Conservation (phyloP, 2,329 filamentous ascomycete species). For the Aureobasidium sp. region DNA sequence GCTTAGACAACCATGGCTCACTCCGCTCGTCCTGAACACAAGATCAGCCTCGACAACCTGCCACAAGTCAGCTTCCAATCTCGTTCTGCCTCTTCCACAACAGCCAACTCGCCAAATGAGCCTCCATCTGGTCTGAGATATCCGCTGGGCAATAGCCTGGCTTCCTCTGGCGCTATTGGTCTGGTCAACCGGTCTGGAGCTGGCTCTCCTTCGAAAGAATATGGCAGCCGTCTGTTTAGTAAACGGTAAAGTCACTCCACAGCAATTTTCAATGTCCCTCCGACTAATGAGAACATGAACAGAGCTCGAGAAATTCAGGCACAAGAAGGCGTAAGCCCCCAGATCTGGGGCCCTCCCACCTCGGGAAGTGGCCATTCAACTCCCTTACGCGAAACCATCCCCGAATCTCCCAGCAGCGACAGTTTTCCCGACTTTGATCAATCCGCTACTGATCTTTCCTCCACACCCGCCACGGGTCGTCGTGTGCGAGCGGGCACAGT, state of each 20-base stretch:
- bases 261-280: not conserved
- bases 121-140: conserved; percentile 60
- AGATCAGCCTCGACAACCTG: conserved; percentile 77
- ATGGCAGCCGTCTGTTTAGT: conserved; percentile 74
- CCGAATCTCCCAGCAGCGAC: conserved; percentile 86
- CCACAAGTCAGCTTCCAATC: conserved; percentile 60
- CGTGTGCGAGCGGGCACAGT: conserved; percentile 88
- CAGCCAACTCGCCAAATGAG: conserved; percentile 75
- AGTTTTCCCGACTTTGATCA: conserved; percentile 86
- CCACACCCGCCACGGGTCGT: conserved; percentile 59
- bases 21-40: conserved; percentile 67
- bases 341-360: conserved; percentile 85
- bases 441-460: conserved; percentile 56
- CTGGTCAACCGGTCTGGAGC: conserved; percentile 67
- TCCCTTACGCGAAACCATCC: conserved; percentile 91
- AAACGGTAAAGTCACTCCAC: conserved; percentile 66
- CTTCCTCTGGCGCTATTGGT: conserved; percentile 42
- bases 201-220: conserved; percentile 94
- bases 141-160: conserved; percentile 62
- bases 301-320: conserved; percentile 96
- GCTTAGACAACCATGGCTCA: conserved; percentile 67
- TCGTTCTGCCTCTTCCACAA: conserved; percentile 71
- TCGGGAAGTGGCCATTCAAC: conserved; percentile 95
- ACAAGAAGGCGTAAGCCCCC: conserved; percentile 74
- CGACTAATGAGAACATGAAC: conserved; percentile 16